Evolutionary conservation across 306 rosid genomes (phyloP).

Genomic region (Corylus americana): DNA sequence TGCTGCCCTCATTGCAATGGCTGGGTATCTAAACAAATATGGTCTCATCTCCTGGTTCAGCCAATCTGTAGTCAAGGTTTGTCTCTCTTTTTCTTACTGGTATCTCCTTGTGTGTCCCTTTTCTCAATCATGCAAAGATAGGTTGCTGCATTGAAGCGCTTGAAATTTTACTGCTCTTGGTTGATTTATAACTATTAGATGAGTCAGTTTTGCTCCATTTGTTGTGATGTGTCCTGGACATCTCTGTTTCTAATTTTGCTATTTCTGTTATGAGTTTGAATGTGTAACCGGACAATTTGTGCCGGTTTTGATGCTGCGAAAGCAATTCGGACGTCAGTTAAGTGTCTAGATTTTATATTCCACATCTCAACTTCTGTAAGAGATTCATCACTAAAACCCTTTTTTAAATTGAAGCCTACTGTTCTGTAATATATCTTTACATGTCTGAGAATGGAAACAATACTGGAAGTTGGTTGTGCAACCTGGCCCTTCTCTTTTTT

Average conservation of each 20-base stretch:
- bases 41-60: slow-evolving; percentile 99
- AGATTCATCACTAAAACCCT: too few relatives aligned
- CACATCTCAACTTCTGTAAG: neutral
- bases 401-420: neutral
- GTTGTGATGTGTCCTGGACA: neutral
- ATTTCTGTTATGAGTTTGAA: neutral
- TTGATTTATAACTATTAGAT: neutral
- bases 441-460: neutral
- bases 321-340: neutral
- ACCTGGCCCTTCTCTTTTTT: neutral
- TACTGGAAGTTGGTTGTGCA: neutral
- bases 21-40: slow-evolving; percentile 97
- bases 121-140: neutral
- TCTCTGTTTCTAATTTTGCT: neutral
- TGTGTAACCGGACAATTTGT: neutral
- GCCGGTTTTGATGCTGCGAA: neutral
- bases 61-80: slow-evolving; percentile 89
- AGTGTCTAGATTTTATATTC: too few relatives aligned
- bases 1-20: slow-evolving; percentile 99
- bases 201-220: neutral
- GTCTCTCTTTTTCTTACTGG: slow-evolving; percentile 25
- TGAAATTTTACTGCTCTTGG: neutral
- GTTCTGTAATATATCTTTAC: neutral
- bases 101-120: neutral
- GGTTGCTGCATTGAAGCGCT: neutral